phyloP scores from a whole-genome alignment of 2,329 filamentous ascomycete genomes.

The Aspergillus fijiensis region DNA sequence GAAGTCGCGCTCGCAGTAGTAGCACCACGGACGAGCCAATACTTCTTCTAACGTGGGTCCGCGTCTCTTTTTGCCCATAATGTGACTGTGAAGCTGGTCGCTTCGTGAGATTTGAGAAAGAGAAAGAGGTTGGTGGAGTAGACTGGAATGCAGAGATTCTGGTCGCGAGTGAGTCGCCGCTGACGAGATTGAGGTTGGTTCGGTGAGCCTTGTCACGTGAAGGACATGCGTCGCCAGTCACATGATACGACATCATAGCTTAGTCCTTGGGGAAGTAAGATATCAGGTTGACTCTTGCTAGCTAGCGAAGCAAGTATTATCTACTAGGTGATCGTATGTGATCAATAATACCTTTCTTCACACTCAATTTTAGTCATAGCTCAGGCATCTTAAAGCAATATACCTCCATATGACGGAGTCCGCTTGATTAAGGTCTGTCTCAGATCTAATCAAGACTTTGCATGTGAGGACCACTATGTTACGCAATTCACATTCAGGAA shows the following conservation, averaged over 20 bases:
- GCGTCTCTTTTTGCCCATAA: conserved; percentile 89
- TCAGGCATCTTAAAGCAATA: too few relatives aligned
- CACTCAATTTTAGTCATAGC: too few relatives aligned
- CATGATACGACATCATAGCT: not conserved
- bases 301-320: too few relatives aligned
- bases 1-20: conserved; percentile 99
- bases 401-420: too few relatives aligned
- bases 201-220: not conserved
- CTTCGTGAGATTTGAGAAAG: not conserved
- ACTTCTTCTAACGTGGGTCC: conserved; percentile 85
- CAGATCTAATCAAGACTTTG: too few relatives aligned
- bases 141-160: not conserved
- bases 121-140: not conserved
- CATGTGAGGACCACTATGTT: too few relatives aligned
- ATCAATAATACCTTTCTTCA: too few relatives aligned
- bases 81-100: conserved; percentile 22
- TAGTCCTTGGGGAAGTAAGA: too few relatives aligned
- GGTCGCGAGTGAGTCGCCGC: not conserved
- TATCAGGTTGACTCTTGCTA: too few relatives aligned
- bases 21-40: conserved; percentile 88
- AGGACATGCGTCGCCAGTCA: not conserved
- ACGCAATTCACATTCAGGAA: too few relatives aligned
- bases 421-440: too few relatives aligned
- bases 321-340: too few relatives aligned
- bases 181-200: not conserved